A percentile compares a stretch with the other conserved stretches of the same genome.
Evolutionary conservation across 2,329 filamentous ascomycete species (phyloP).

Genomic region (Ascochyta rabiei): DNA sequence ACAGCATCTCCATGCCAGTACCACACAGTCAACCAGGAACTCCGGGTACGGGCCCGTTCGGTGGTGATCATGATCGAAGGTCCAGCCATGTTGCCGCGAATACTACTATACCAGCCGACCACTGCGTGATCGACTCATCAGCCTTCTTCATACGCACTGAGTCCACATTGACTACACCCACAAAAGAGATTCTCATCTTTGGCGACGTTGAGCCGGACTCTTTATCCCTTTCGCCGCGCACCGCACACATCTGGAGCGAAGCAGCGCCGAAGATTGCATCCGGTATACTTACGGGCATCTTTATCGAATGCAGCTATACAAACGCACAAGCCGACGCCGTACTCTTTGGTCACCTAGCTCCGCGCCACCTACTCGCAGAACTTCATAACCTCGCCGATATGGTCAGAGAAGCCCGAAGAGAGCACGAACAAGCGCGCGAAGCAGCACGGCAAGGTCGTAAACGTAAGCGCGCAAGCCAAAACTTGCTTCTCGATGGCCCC

Average conservation of each 20-base stretch:
- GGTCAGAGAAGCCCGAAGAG: slow-evolving; percentile 61
- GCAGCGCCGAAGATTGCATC: slow-evolving; percentile 82
- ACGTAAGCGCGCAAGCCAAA: slow-evolving; percentile 64
- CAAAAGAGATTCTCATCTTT: slow-evolving; percentile 82
- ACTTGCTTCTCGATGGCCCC: slow-evolving; percentile 25
- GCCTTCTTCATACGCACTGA: slow-evolving; percentile 90
- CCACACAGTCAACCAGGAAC: slow-evolving; percentile 45
- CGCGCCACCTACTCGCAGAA: slow-evolving; percentile 81
- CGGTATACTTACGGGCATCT: slow-evolving; percentile 77
- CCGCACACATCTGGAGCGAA: slow-evolving; percentile 82
- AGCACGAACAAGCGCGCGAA: slow-evolving; percentile 42
- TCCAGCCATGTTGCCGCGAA: slow-evolving; percentile 19
- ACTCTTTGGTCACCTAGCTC: slow-evolving; percentile 88
- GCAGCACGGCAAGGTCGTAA: slow-evolving; percentile 58
- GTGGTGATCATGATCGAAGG: slow-evolving; percentile 26
- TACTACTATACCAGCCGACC: slow-evolving; percentile 34
- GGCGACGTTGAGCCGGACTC: slow-evolving; percentile 95
- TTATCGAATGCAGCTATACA: slow-evolving; percentile 95
- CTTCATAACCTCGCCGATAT: slow-evolving; percentile 72
- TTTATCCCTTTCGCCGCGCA: slow-evolving; percentile 80
- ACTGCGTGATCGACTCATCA: slow-evolving; percentile 83
- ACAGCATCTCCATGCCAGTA: slow-evolving; percentile 43
- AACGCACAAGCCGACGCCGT: slow-evolving; percentile 77
- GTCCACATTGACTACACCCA: slow-evolving; percentile 41
- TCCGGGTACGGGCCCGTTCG: slow-evolving; percentile 31